Conservation (phyloP, 495 filamentous ascomycete genomes). For the Evernia prunastri region DNA sequence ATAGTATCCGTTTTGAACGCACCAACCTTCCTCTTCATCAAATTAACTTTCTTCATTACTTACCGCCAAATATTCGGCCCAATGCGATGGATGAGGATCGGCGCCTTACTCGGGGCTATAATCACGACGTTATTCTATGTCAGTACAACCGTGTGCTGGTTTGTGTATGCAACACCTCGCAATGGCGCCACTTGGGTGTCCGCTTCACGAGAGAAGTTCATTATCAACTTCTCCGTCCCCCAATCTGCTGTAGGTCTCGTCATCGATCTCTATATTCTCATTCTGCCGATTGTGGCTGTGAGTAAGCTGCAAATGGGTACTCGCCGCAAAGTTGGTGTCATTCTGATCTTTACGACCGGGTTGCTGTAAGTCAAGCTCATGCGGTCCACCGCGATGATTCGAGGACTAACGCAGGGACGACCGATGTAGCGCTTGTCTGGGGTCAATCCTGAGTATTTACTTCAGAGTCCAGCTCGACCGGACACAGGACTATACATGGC, state of each 20-base stretch:
- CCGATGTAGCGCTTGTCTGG: constrained; percentile 6
- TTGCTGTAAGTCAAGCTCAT: constrained; percentile 2
- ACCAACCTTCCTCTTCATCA: constrained; percentile 14
- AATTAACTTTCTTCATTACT: constrained; percentile 22
- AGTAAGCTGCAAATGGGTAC: constrained; percentile 13
- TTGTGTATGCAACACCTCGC: constrained; percentile 4
- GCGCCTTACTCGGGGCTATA: constrained; percentile 8
- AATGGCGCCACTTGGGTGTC: background rate
- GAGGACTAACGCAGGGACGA: background rate
- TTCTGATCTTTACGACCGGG: constrained; percentile 20
- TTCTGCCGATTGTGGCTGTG: constrained; percentile 19
- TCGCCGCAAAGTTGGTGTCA: constrained; percentile 16
- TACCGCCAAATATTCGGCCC: constrained; percentile 21
- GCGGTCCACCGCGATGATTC: too few species aligned
- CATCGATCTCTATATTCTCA: constrained; percentile 17
- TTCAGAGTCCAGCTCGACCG: background rate
- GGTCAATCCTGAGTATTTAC: constrained; percentile 13
- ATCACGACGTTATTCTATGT: constrained; percentile 10
- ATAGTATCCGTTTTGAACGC: background rate
- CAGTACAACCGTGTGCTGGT: background rate
- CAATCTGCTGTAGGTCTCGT: constrained; percentile 4
- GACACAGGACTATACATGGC: constrained; percentile 4
- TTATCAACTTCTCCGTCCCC: background rate
- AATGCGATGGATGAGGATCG: constrained; percentile 21
- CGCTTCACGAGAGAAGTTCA: background rate